phyloP scores from a whole-genome alignment of 192 early-diverging fungal species.

The Coemansia sp. region DNA sequence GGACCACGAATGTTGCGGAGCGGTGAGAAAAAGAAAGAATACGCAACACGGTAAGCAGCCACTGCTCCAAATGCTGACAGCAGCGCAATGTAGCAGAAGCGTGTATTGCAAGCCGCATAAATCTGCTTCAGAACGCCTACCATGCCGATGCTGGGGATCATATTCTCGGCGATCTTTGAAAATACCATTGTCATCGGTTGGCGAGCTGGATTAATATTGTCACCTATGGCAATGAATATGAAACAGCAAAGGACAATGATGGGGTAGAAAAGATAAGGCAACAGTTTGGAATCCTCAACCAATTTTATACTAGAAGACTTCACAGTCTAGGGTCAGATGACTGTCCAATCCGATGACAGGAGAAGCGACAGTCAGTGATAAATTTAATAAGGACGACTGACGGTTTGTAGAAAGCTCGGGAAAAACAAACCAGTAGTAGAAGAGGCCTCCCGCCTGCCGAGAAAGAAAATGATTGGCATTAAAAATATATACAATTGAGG shows the following conservation, averaged over 20 bases:
- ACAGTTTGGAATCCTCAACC: no score
- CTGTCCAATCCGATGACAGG: no score
- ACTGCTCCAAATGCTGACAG: neutral
- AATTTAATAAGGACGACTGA: no score
- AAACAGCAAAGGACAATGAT: neutral
- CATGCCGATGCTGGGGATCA: neutral
- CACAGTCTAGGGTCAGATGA: no score
- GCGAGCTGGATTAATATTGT: neutral
- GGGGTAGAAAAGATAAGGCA: neutral
- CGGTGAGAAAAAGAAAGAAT: neutral
- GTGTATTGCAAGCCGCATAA: neutral
- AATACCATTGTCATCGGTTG: neutral
- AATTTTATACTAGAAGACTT: no score
- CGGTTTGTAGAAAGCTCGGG: no score
- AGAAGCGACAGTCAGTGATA: no score
- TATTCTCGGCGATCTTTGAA: neutral
- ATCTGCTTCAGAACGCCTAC: neutral
- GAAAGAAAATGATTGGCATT: no score
- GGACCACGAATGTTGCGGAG: neutral
- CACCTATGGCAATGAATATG: neutral
- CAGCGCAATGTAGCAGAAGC: neutral
- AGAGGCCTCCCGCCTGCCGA: no score
- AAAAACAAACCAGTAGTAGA: no score
- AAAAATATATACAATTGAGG: no score
- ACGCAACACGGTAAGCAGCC: neutral